Percentiles rank a stretch among this genome's conserved stretches.
phyloP scores from a whole-genome alignment of 441 rosid genomes.

The Erodium trifolium region DNA sequence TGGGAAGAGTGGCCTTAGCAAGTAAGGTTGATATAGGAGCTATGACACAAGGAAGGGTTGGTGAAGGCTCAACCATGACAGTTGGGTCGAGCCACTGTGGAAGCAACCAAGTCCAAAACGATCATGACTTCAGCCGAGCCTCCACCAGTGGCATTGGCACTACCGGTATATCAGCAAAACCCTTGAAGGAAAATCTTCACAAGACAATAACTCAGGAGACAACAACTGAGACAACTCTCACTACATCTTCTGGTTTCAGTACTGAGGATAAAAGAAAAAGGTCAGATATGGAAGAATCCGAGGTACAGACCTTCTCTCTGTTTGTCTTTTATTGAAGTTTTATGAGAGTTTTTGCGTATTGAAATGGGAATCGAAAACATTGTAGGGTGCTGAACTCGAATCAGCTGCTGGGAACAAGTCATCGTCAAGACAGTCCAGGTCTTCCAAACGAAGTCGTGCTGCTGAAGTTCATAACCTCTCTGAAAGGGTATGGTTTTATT shows the following conservation, averaged over 20 bases:
- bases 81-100: conserved; percentile 53
- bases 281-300: conserved; percentile 42
- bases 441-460: conserved; percentile 54
- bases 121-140: conserved; percentile 33
- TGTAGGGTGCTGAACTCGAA: conserved; percentile 42
- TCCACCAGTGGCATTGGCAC: conserved; percentile 29
- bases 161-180: conserved; percentile 26
- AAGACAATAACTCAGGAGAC: conserved; percentile 27
- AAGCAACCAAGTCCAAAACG: conserved; percentile 43
- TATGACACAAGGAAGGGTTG: conserved; percentile 10
- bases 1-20: not conserved
- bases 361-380: not conserved
- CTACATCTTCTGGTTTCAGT: conserved; percentile 42
- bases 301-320: conserved; percentile 29
- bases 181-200: conserved; percentile 25
- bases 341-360: not conserved
- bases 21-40: conserved; percentile 14
- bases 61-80: conserved; percentile 42
- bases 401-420: conserved; percentile 33
- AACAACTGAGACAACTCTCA: conserved; percentile 31
- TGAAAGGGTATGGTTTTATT: conserved; percentile 40
- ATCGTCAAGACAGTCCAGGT: conserved; percentile 34
- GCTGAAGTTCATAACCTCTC: conserved; percentile 79
- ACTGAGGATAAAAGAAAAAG: conserved; percentile 49
- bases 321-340: not conserved